These are phyloP conservation scores for Brassica rapa DNA, from an alignment of 345 rosid genomes.

Conservation along the genomic window DNA sequence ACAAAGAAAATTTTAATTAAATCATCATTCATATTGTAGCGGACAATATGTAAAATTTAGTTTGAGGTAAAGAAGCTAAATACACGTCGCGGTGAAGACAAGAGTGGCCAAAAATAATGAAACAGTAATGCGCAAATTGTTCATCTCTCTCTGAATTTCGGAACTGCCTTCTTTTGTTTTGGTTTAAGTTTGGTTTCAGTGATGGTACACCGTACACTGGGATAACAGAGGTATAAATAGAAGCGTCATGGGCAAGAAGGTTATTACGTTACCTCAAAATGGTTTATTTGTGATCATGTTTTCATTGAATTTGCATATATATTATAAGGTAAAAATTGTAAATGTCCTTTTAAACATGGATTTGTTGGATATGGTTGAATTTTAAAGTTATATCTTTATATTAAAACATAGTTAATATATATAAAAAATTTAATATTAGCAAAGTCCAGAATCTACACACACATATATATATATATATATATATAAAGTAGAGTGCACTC, in stretches of 20 bases:
- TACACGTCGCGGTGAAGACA: background rate
- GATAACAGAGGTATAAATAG: background rate
- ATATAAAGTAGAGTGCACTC: background rate
- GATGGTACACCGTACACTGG: background rate
- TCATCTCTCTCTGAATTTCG: constrained; percentile 12
- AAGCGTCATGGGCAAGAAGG: background rate
- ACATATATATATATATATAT: too few relatives aligned
- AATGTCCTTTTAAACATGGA: background rate
- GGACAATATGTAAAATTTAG: background rate
- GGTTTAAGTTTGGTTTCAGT: background rate
- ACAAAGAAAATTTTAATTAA: background rate
- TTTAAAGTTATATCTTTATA: background rate
- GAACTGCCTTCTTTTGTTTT: background rate
- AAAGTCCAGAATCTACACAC: background rate
- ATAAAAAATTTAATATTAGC: too few relatives aligned
- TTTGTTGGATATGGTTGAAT: background rate
- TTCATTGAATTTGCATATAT: background rate
- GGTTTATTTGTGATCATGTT: background rate
- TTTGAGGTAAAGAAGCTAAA: background rate
- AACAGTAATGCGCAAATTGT: constrained; percentile 6
- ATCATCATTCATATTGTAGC: background rate
- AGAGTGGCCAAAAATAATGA: constrained; percentile 12
- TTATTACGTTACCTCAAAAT: background rate
- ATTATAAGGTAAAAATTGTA: background rate
- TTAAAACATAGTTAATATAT: background rate